Evolutionary conservation across 768 basidiomycete genomes (phyloP), one percentile per base, ranked within the genome.

Genomic region (Amanita thiersii): DNA sequence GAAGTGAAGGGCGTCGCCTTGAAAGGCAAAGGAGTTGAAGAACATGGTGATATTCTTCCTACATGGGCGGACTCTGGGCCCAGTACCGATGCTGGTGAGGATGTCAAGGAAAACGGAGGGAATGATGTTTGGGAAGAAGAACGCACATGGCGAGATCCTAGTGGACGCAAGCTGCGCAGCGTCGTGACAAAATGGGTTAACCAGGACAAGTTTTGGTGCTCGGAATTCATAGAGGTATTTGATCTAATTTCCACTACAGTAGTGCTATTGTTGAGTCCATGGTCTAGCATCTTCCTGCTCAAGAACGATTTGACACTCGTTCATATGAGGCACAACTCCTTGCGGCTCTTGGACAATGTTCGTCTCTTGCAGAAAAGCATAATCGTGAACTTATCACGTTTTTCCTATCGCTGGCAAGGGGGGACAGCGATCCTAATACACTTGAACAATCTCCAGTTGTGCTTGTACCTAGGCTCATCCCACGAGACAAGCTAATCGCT

Each of bases 261-360:
- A 14, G 21, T 21, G 8, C 20, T 30, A 25, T 40, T 20, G 36
- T 36, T n/a, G 9, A 40, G n/a, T 7, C 25, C 23, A 6, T 37
- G 26, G 4, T 47, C 3, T 39, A 72, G 66, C 54, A 57, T 8
- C 59, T 59, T 34, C 47, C 25, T 14, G 45, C 50, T 12, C 52
- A 54, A 3, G 79, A 78, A 26, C 75, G 86, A 10, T 77, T 97
- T 28, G 90, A 96, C 50, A 58, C 66, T 1, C 63, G 63, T 31
- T 79, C 79, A 17, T 98, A 91, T 58, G 90, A 94, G 56, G 62
- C 70, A 7, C 90, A 96, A 56, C 66, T 98, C 2, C 71, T 98
- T 10, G 59, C 66, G 6, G 65, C 81, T 0, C 68, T 97, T 10
- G 72, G 73, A n/a, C 74, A 82, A 51, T 76, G 79, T 44, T 65